These are phyloP conservation scores for Trichothecium sympodiale DNA, from an alignment of 2,329 filamentous ascomycete species.

Conservation along the genomic window DNA sequence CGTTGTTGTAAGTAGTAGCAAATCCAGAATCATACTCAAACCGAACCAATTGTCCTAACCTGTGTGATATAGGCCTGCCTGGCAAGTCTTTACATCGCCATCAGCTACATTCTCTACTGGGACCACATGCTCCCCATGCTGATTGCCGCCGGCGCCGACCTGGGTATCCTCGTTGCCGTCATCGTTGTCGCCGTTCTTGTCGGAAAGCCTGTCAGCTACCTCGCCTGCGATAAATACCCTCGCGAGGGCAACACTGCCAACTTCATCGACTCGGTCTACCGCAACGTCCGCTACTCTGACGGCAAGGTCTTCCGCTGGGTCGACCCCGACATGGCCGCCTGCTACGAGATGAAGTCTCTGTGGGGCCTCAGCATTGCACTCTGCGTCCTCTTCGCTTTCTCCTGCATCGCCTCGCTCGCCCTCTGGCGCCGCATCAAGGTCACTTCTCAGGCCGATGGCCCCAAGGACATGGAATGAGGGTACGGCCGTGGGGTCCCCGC, in stretches of 20 bases:
- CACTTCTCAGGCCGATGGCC: slow-evolving; percentile 11
- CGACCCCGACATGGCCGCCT: slow-evolving; percentile 49
- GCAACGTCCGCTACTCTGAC: slow-evolving; percentile 25
- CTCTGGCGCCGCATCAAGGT: slow-evolving; percentile 51
- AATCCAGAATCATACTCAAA: slow-evolving; percentile 6
- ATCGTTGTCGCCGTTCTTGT: slow-evolving; percentile 68
- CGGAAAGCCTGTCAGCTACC: slow-evolving; percentile 68
- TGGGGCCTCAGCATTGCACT: slow-evolving; percentile 80
- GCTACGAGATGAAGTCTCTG: slow-evolving; percentile 74
- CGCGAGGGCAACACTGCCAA: slow-evolving; percentile 27
- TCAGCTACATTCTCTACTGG: slow-evolving; percentile 73
- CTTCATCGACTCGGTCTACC: slow-evolving; percentile 32
- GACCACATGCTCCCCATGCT: slow-evolving; percentile 68
- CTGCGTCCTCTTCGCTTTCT: slow-evolving; percentile 59
- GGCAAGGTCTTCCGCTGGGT: slow-evolving; percentile 31
- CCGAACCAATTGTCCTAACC: too few species aligned
- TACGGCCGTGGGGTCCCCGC: slow-evolving; percentile 28
- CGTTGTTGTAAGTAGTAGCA: slow-evolving; percentile 53
- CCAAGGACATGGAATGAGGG: slow-evolving; percentile 41
- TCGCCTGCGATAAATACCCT: slow-evolving; percentile 53
- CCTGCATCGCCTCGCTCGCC: slow-evolving; percentile 43
- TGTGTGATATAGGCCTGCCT: slow-evolving; percentile 70
- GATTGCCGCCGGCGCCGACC: slow-evolving; percentile 54
- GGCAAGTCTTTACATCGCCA: slow-evolving; percentile 65
- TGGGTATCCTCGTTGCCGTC: slow-evolving; percentile 61